phyloP scores from a whole-genome alignment of 1,139 yeast genomes.

The Hanseniaspora sp. region DNA sequence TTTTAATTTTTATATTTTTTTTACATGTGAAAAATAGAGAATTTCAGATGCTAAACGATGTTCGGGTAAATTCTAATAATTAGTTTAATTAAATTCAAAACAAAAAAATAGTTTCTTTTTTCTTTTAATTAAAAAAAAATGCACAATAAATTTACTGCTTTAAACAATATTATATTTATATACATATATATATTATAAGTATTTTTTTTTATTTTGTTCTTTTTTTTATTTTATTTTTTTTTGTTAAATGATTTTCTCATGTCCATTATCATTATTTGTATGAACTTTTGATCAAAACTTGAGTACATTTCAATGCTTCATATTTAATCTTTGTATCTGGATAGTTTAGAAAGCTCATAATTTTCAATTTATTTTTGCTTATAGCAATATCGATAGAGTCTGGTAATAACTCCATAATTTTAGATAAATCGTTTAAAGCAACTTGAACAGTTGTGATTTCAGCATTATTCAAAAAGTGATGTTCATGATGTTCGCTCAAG shows the following conservation, averaged over 20 bases:
- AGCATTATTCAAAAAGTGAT: constrained; percentile 19
- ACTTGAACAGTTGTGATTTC: constrained; percentile 25
- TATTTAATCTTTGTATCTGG: constrained; percentile 81
- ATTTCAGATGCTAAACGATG: background rate
- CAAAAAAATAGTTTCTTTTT: too few species aligned
- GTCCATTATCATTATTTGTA: constrained; percentile 25
- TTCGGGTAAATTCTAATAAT: background rate
- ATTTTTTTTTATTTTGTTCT: too few species aligned
- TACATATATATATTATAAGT: background rate
- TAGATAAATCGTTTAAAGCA: constrained; percentile 55
- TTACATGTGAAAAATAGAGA: background rate
- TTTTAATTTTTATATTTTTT: too few species aligned
- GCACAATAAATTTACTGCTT: too few species aligned
- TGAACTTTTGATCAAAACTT: constrained; percentile 74
- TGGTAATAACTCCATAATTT: constrained; percentile 55
- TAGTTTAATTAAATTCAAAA: too few species aligned
- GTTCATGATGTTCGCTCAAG: constrained; percentile 24
- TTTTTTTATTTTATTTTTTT: too few species aligned
- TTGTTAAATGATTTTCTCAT: background rate
- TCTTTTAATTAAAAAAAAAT: too few species aligned
- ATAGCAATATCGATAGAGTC: constrained; percentile 40
- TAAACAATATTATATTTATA: background rate
- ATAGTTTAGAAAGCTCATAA: constrained; percentile 77
- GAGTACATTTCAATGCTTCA: constrained; percentile 91
- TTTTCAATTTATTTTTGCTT: constrained; percentile 52